phyloP scores from a whole-genome alignment of 805 yeast genomes.

The Candida quercuum region DNA sequence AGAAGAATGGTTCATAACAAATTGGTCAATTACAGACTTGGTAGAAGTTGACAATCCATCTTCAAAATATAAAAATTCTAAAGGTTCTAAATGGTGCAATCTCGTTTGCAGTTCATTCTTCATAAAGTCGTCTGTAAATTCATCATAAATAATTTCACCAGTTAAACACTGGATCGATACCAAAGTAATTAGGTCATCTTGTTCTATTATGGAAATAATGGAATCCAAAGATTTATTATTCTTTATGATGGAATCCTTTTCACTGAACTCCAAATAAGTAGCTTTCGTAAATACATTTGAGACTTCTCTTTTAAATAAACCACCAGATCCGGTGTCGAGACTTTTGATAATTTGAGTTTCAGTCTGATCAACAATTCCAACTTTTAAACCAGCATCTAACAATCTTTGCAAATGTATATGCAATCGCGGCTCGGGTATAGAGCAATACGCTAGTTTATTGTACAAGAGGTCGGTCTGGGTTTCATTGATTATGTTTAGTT shows the following conservation, averaged over 20 bases:
- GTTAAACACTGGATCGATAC: conserved; percentile 66
- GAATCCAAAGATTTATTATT: conserved; percentile 34
- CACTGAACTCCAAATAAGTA: conserved; percentile 68
- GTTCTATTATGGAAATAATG: conserved; percentile 40
- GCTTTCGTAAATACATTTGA: conserved; percentile 76
- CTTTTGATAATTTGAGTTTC: conserved; percentile 76
- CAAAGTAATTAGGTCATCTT: conserved; percentile 31
- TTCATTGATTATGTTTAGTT: conserved; percentile 44
- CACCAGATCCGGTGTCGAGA: conserved; percentile 40
- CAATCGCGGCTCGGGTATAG: conserved; percentile 75
- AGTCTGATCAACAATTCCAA: conserved; percentile 81
- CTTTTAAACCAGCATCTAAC: conserved; percentile 66
- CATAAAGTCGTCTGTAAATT: conserved; percentile 52
- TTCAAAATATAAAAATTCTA: conserved; percentile 57
- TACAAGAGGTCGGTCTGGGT: conserved; percentile 45
- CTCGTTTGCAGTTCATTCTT: conserved; percentile 71
- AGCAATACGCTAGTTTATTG: conserved; percentile 71
- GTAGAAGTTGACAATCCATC: conserved; percentile 30
- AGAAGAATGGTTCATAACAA: conserved; percentile 3
- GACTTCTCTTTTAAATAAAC: conserved; percentile 62
- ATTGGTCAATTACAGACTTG: conserved; percentile 7
- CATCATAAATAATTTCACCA: conserved; percentile 73
- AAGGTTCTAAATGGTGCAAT: conserved; percentile 66
- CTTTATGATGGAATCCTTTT: conserved; percentile 18
- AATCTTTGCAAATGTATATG: conserved; percentile 73